phyloP scores from a whole-genome alignment of 805 yeast genomes.

The Saccharomyces kudriavzevii region DNA sequence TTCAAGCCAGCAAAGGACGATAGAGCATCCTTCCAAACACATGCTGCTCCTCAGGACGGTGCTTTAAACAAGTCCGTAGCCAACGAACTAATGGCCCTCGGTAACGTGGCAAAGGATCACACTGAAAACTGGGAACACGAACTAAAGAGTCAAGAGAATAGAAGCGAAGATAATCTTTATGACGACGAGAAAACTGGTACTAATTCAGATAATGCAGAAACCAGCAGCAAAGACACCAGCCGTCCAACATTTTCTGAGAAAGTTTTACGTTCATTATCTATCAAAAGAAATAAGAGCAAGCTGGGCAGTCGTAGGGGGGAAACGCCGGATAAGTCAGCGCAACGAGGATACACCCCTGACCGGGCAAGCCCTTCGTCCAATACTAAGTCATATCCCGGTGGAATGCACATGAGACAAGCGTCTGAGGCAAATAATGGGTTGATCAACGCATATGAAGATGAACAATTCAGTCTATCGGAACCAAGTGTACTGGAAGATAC shows the following conservation, averaged over 20 bases:
- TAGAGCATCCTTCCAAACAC: slow-evolving; percentile 76
- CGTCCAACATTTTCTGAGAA: slow-evolving; percentile 16
- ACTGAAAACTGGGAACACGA: slow-evolving; percentile 62
- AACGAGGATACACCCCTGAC: background rate
- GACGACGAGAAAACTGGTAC: slow-evolving; percentile 13
- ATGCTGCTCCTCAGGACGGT: slow-evolving; percentile 27
- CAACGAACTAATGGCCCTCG: slow-evolving; percentile 61
- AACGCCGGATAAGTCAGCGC: background rate
- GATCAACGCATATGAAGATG: slow-evolving; percentile 20
- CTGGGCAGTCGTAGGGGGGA: background rate
- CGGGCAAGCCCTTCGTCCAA: background rate
- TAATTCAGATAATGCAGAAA: slow-evolving; percentile 9
- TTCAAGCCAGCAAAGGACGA: slow-evolving; percentile 87
- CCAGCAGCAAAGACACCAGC: slow-evolving; percentile 5
- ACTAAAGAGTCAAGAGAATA: slow-evolving; percentile 25
- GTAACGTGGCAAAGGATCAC: slow-evolving; percentile 74
- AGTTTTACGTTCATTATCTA: slow-evolving; percentile 19
- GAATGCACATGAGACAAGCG: slow-evolving; percentile 17
- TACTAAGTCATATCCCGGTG: slow-evolving; percentile 20
- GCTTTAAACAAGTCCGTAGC: slow-evolving; percentile 28
- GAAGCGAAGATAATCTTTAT: background rate
- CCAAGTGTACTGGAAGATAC: slow-evolving; percentile 9
- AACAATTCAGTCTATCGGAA: slow-evolving; percentile 9
- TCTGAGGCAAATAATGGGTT: slow-evolving; percentile 27
- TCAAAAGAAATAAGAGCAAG: slow-evolving; percentile 6